Conservation (phyloP, 2,329 filamentous ascomycete species). For the Pseudofabraea citricarpa region DNA sequence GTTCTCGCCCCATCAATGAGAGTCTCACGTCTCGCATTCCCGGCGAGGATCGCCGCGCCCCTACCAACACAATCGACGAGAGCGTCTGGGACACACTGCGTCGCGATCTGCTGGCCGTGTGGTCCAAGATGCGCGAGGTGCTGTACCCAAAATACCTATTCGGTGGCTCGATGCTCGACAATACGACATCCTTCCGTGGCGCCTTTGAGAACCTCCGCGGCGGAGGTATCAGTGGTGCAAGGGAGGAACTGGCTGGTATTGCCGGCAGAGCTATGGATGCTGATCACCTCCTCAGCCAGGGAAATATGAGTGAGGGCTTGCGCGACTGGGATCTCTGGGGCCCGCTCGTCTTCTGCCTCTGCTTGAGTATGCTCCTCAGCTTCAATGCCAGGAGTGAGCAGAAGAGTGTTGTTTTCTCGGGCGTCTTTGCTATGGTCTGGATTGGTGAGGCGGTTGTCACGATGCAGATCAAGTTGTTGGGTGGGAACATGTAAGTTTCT, state of each 20-base stretch:
- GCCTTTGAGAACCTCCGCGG: constrained; percentile 58
- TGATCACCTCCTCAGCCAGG: constrained; percentile 54
- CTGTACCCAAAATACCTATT: constrained; percentile 94
- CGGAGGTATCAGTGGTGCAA: constrained; percentile 52
- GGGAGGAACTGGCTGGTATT: constrained; percentile 57
- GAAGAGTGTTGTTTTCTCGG: constrained; percentile 85
- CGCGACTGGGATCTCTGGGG: constrained; percentile 99
- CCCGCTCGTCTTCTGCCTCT: constrained; percentile 86
- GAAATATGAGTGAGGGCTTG: constrained; percentile 81
- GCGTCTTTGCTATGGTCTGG: constrained; percentile 96
- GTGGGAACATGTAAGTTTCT: constrained; percentile 84
- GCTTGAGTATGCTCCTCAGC: constrained; percentile 83
- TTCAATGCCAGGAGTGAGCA: constrained; percentile 75
- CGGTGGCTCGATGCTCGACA: constrained; percentile 59
- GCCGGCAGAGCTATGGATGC: constrained; percentile 59
- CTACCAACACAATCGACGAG: constrained; percentile 94
- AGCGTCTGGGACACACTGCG: constrained; percentile 95
- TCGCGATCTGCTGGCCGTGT: constrained; percentile 85
- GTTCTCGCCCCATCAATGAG: constrained; percentile 60
- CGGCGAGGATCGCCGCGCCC: constrained; percentile 86
- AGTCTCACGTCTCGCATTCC: constrained; percentile 82
- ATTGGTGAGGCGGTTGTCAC: constrained; percentile 95
- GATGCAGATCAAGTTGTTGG: constrained; percentile 93
- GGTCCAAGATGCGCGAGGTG: constrained; percentile 97
- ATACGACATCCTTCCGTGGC: constrained; percentile 49